Conservation (phyloP, 2,329 filamentous ascomycete genomes). For the Diplodia sapinea region DNA sequence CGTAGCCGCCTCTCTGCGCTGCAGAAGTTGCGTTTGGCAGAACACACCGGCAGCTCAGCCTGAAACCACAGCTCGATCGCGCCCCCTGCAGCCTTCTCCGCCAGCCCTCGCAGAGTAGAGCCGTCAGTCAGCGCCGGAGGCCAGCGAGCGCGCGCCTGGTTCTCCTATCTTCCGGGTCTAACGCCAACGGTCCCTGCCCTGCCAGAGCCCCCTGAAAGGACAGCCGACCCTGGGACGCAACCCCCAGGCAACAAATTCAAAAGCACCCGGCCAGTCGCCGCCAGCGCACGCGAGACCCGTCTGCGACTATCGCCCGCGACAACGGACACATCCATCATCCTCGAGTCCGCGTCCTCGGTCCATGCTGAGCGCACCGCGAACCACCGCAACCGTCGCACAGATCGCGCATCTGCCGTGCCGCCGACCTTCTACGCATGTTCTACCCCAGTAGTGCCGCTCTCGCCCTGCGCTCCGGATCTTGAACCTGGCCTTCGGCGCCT, state of each 20-base stretch:
- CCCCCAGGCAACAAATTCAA: conserved; percentile 28
- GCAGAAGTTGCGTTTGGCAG: conserved; percentile 10
- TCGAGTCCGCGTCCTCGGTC: conserved; percentile 16
- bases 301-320: conserved; percentile 21
- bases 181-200: conserved; percentile 28
- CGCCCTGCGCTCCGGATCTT: conserved; percentile 26
- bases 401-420: conserved; percentile 31
- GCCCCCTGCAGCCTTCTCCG: conserved; percentile 21
- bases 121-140: conserved; percentile 7
- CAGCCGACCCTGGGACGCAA: conserved; percentile 25
- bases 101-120: not conserved
- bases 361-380: conserved; percentile 19
- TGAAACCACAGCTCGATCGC: conserved; percentile 11
- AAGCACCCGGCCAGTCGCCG: conserved; percentile 25
- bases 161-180: conserved; percentile 30
- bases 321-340: conserved; percentile 7
- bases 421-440: conserved; percentile 27
- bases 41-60: conserved; percentile 9
- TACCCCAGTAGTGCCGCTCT: conserved; percentile 25
- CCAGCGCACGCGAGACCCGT: conserved; percentile 26
- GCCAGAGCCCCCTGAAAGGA: conserved; percentile 16
- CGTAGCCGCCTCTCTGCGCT: conserved; percentile 4
- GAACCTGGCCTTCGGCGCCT: conserved; percentile 20
- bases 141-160: conserved; percentile 15
- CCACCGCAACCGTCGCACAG: conserved; percentile 20